These are phyloP conservation scores for Pichia sp. DNA, from an alignment of 1,139 yeast genomes.

Conservation along the genomic window DNA sequence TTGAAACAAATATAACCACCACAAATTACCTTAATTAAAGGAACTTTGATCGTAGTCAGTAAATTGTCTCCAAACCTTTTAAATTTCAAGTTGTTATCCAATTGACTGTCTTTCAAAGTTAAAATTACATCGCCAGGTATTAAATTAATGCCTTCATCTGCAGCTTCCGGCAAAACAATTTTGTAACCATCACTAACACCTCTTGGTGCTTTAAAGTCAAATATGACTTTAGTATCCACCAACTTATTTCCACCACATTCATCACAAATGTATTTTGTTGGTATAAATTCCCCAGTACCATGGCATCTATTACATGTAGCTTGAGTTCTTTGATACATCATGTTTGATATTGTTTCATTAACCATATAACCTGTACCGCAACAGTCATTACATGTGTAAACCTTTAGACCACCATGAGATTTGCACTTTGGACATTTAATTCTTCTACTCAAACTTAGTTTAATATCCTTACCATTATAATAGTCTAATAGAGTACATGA, in stretches of 20 bases:
- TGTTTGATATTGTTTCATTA: constrained; percentile 27
- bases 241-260: constrained; percentile 37
- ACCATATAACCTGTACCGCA: constrained; percentile 34
- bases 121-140: constrained; percentile 65
- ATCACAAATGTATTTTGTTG: constrained; percentile 32
- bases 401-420: constrained; percentile 38
- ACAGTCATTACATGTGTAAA: constrained; percentile 32
- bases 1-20: constrained; percentile 46
- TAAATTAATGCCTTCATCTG: constrained; percentile 55
- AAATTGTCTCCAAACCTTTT: constrained; percentile 43
- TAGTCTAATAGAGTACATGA: constrained; percentile 41
- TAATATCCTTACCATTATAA: constrained; percentile 42
- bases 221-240: constrained; percentile 41
- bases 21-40: constrained; percentile 45
- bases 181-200: constrained; percentile 49
- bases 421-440: constrained; percentile 38
- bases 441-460: constrained; percentile 39
- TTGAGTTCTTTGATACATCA: constrained; percentile 28
- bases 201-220: constrained; percentile 45
- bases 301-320: constrained; percentile 33
- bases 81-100: constrained; percentile 32
- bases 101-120: constrained; percentile 29
- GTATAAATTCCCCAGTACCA: constrained; percentile 34
- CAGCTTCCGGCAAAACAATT: constrained; percentile 49
- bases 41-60: constrained; percentile 40